Base-by-base conservation (phyloP, 2,329 filamentous ascomycete species). In the Pseudogymnoascus sp. region DNA sequence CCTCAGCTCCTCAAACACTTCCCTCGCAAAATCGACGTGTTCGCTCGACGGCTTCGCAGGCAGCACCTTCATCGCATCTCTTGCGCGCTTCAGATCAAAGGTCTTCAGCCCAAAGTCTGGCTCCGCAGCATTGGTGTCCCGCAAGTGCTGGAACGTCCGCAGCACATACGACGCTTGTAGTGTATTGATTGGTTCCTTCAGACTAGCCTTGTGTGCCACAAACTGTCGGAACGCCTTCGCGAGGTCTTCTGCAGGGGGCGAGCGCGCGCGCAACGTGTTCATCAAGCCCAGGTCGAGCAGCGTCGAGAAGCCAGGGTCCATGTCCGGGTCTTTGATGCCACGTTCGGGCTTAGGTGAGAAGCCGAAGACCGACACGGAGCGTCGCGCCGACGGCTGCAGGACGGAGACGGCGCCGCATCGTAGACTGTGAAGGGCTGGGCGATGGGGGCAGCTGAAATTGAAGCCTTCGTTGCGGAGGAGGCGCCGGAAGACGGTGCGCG, bases 301-400 rank as follows among this genome's bases (percentile, higher is more conserved):
- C 13, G 81, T 82, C 66, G 85, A 84, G 69, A 92, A 83, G 60
- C 91, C 92, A 0, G 84, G 88, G 69, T 86, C 88, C 64, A 86
- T 77, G 68, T 86, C 80, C 59, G 86, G 79, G 21, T 84, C 79
- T 72, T 85, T 87, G 45, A 86, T 74, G 62, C 82, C 77, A 63
- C 83, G 79, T 15, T 84, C 80, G 3, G 83, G 76, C 68, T 85
- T 84, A 65, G 79, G 72, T 67, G 89, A 82, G 55, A 91, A 76
- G 27, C 80, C 80, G 68, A 92, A 80, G 63, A 92, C 85, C 3
- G 81, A 80, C 62, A 92, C 85, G 3, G 81, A 80, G 65, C 86
- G 78, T 58, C 78, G 74, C 9, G 72, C 61, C 5, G 72, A 60
- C 21, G 66, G 60, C 67, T 67, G 67, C 65, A 67, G 48, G 64